phyloP scores from a whole-genome alignment of 176 grass and related monocot genomes.

The Triticum urartu region DNA sequence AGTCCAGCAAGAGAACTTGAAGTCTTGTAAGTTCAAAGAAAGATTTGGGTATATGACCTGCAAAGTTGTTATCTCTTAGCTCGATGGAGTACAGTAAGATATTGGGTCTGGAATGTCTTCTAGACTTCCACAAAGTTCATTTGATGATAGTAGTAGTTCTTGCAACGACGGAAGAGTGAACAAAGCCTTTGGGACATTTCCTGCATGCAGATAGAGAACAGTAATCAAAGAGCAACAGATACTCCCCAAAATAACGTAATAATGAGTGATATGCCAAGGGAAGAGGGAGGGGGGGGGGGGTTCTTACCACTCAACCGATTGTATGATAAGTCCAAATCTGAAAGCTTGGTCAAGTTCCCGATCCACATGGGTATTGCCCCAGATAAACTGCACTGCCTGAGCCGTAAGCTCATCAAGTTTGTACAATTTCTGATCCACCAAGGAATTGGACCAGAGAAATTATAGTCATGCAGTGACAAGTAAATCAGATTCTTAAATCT shows the following conservation, averaged over 20 bases:
- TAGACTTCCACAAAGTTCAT: background rate
- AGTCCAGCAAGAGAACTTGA: too few species aligned
- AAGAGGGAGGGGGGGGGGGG: too few species aligned
- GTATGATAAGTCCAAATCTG: background rate
- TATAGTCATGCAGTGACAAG: fast-evolving
- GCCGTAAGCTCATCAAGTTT: background rate
- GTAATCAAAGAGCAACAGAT: too few species aligned
- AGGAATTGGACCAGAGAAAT: background rate
- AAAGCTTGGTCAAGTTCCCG: slow-evolving; percentile 17
- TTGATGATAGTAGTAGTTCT: fast-evolving
- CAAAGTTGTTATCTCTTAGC: too few species aligned
- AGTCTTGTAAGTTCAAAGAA: too few species aligned
- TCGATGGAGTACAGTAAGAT: background rate
- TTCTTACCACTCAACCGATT: slow-evolving; percentile 26
- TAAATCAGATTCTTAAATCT: background rate
- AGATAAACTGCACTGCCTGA: background rate
- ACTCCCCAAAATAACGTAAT: too few species aligned
- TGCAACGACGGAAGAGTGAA: background rate
- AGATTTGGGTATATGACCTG: too few species aligned
- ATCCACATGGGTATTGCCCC: slow-evolving; percentile 10
- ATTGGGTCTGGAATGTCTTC: background rate
- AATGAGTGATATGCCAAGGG: too few species aligned
- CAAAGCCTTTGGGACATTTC: background rate
- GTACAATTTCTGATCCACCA: slow-evolving; percentile 17
- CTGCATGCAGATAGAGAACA: background rate